Base-by-base conservation (phyloP, 176 grass and related monocot species). In the Hordeum marinum region DNA sequence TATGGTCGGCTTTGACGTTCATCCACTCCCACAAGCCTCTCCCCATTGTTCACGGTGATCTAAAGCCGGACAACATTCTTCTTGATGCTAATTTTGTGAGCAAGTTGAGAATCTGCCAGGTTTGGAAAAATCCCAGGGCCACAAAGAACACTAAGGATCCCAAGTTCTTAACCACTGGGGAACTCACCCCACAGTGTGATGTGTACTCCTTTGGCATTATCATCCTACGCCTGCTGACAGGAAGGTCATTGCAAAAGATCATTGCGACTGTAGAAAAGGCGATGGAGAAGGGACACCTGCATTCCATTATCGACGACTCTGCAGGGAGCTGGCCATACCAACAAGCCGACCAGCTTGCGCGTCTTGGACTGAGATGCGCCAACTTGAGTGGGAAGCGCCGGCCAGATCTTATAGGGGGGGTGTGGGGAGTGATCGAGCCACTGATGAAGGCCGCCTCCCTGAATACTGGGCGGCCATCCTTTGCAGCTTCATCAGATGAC, bases 161-260 rank as follows among this genome's bases (percentile, higher is more conserved):
- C 8, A 88, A 92, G 83, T 92, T 85, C 72, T 18, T 66, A 13
- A 72, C 83, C 68, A 88, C 87, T 1, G 88, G 29, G 76, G 88
- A 97, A 59, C 61, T 90, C 20, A 90, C 90, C 18, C 45, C 89
- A 35, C 54, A 65, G 58, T 89, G 80, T 0, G 94, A 97, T 18
- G 84, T 94, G 26, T 87, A 94, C 55, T 94, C 90, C 9, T 97
- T 97, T 11, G 90, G 92, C 68, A 86, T 92, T 27, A 89, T 94
- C 82, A 90, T 94, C 60, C 77, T 97, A 5, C 77, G 72, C 1
- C 73, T 94, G 11, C 61, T 97, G 84, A 97, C 90, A 20, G 94
- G 94, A 70, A 88, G 85, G 45, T 63, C 85, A 39, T 26, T 82
- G 0, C 35, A 89, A 12, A 71, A 63, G 24, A 92, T 97, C 27